Base-by-base conservation (phyloP, 2,329 filamentous ascomycete genomes). In the Neofusicoccum sp. region DNA sequence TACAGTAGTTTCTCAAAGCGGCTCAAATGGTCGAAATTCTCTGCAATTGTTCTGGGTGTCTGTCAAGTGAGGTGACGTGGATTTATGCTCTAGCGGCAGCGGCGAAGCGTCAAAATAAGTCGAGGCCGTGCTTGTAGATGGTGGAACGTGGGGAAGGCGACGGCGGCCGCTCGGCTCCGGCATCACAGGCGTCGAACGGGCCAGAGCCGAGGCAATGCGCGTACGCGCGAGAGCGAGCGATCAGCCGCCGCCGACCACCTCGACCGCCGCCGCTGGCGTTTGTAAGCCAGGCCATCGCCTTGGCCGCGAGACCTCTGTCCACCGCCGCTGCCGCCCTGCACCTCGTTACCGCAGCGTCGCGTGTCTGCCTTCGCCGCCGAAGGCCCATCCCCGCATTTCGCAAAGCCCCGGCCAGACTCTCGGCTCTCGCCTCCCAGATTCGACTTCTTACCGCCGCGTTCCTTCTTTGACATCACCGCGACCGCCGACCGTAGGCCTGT, bases 391-490 rank as follows among this genome's bases (percentile, higher is more conserved):
- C 51, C 51, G 51, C 51, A 43, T 56, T 44, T 56, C 36, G 51
- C 51, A 41, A 43, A 28, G 26, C 24, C 26, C 51, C 38, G 51
- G 51, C 30, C 26, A 56, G 28, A 56, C 16, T 56, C 36, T 56
- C 51, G 51, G 51, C 51, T 43, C 9, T 56, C 33, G 26, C 14
- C 26, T 51, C 43, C 51, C 16, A 33, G 36, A 30, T 56, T 43
- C 38, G 16, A 56, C 51, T 20, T 56, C 58, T 28, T 38, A 11
- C 24, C 40, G 31, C 38, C 30, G 48, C 24, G 36, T n/a, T 41
- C 40, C 31, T 58, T 60, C 58, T 60, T 60, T 60, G 58, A 60
- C 58, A 60, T 60, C 58, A 60, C 58, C 40, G 47, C 48, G 33
- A 60, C 9, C 45, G 30, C n/a, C 47, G 30, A 43, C 58, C 58